Conservation (phyloP, 1,139 yeast genomes). For the Candida freyschussii region DNA sequence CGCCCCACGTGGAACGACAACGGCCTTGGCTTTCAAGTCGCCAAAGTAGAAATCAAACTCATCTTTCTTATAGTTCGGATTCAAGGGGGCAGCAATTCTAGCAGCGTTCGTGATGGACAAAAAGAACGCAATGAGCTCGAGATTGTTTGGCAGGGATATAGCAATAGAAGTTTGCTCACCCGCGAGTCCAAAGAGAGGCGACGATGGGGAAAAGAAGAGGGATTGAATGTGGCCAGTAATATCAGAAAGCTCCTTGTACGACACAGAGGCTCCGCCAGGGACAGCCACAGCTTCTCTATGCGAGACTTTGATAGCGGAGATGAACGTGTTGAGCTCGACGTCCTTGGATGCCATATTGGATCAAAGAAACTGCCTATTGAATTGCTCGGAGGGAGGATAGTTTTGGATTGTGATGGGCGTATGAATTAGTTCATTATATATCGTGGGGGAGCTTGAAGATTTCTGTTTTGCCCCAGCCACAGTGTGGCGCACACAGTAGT, state of each 20-base stretch:
- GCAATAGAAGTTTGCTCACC: slow-evolving; percentile 45
- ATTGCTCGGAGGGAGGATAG: too few species aligned
- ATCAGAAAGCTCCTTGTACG: slow-evolving; percentile 35
- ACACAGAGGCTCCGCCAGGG: slow-evolving; percentile 34
- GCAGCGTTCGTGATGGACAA: slow-evolving; percentile 50
- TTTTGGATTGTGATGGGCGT: too few species aligned
- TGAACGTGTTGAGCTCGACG: slow-evolving; percentile 15
- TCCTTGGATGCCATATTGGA: too few species aligned
- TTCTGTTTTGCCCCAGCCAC: too few species aligned
- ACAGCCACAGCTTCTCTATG: slow-evolving; percentile 35
- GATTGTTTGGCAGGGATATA: slow-evolving; percentile 52
- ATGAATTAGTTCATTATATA: too few species aligned
- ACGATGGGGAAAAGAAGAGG: slow-evolving; percentile 32
- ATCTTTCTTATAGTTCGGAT: slow-evolving; percentile 50
- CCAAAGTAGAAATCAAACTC: slow-evolving; percentile 61
- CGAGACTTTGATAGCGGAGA: slow-evolving; percentile 26
- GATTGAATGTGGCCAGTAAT: slow-evolving; percentile 40
- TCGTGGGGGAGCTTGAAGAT: too few species aligned
- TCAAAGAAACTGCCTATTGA: too few species aligned
- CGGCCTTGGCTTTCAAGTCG: slow-evolving; percentile 50
- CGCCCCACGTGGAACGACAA: slow-evolving; percentile 51
- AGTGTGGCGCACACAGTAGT: too few species aligned
- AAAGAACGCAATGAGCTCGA: slow-evolving; percentile 52
- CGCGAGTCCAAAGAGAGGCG: slow-evolving; percentile 33
- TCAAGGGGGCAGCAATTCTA: slow-evolving; percentile 60